Conservation (phyloP, 1,139 yeast genomes). For the Scheffersomyces segobiensis region DNA sequence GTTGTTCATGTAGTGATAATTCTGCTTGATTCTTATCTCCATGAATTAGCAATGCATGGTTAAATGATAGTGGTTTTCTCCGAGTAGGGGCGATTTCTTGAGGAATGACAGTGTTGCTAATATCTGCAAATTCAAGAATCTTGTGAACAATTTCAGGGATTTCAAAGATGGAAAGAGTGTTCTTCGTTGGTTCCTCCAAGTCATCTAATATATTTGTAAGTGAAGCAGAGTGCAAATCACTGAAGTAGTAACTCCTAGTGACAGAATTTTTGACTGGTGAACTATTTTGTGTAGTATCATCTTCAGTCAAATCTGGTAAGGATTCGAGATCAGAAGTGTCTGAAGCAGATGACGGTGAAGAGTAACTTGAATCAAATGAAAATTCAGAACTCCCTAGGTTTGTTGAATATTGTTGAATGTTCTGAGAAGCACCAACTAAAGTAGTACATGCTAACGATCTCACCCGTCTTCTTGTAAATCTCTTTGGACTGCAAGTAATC, state of each 20-base stretch:
- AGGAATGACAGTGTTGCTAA: conserved; percentile 49
- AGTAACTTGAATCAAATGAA: conserved; percentile 14
- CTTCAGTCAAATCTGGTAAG: conserved; percentile 37
- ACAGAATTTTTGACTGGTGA: conserved; percentile 21
- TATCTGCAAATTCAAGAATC: conserved; percentile 62
- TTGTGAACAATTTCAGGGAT: conserved; percentile 75
- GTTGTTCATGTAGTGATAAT: conserved; percentile 45
- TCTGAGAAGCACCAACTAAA: background rate
- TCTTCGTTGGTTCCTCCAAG: background rate
- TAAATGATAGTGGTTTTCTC: conserved; percentile 65
- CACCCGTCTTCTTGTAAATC: conserved; percentile 11
- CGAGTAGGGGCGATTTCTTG: conserved; percentile 59
- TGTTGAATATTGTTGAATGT: background rate
- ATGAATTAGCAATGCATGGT: conserved; percentile 50
- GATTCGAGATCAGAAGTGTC: conserved; percentile 35
- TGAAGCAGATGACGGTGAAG: conserved; percentile 3
- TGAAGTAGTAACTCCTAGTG: conserved; percentile 3
- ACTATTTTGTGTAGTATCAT: conserved; percentile 30
- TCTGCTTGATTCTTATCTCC: conserved; percentile 56
- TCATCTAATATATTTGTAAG: background rate
- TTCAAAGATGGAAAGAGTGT: conserved; percentile 52
- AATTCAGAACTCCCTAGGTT: conserved; percentile 15
- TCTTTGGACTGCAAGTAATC: conserved; percentile 7
- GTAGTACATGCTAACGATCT: conserved; percentile 5
- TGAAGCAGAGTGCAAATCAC: conserved; percentile 1